These are phyloP conservation scores for Monascus purpureus DNA, from an alignment of 495 filamentous ascomycete species.

Conservation along the genomic window DNA sequence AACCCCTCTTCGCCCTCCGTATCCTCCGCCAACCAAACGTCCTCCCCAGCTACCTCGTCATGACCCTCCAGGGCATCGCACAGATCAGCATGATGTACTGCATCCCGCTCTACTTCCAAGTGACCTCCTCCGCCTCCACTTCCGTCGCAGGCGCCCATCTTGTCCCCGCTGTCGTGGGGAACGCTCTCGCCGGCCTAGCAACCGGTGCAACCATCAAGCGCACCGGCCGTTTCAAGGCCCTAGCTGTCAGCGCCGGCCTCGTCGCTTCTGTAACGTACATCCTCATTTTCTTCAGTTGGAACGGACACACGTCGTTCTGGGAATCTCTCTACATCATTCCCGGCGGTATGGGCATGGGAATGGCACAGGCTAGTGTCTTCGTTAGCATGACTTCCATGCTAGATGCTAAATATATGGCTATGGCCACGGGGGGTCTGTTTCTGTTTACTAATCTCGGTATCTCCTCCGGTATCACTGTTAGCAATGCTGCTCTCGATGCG, in stretches of 20 bases:
- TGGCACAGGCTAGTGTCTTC: slow-evolving; percentile 38
- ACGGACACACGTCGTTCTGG: slow-evolving; percentile 42
- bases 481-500: slow-evolving; percentile 27
- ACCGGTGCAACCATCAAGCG: slow-evolving; percentile 43
- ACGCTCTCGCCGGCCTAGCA: slow-evolving; percentile 46
- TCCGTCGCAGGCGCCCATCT: slow-evolving; percentile 47
- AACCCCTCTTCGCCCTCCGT: slow-evolving; percentile 49
- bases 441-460: slow-evolving; percentile 35
- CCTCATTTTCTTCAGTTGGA: slow-evolving; percentile 45
- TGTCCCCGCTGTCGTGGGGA: slow-evolving; percentile 50
- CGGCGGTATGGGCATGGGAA: slow-evolving; percentile 41
- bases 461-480: slow-evolving; percentile 36
- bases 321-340: slow-evolving; percentile 53
- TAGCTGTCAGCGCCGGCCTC: slow-evolving; percentile 36
- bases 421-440: slow-evolving; percentile 41
- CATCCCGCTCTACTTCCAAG: slow-evolving; percentile 57
- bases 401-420: slow-evolving; percentile 36
- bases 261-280: slow-evolving; percentile 37
- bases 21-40: slow-evolving; percentile 43
- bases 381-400: slow-evolving; percentile 41
- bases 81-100: slow-evolving; percentile 39
- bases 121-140: slow-evolving; percentile 40
- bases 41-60: slow-evolving; percentile 38
- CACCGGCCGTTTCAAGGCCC: slow-evolving; percentile 45
- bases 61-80: slow-evolving; percentile 37